Percentiles rank a stretch among this genome's conserved stretches.
phyloP scores from a whole-genome alignment of 75 land plant species.

The Picea glauca region DNA sequence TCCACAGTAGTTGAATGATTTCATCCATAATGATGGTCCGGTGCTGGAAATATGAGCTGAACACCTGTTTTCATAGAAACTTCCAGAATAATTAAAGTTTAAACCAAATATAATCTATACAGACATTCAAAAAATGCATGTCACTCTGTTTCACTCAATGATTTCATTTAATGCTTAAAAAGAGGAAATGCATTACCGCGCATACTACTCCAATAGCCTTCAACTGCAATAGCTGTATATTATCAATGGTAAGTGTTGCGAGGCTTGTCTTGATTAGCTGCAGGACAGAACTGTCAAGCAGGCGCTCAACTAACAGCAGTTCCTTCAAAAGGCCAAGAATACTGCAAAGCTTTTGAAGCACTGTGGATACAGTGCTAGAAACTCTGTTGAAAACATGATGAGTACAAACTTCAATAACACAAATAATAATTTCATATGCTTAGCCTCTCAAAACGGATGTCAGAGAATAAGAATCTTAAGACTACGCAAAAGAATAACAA shows the following conservation, averaged over 20 bases:
- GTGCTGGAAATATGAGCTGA: conserved; percentile 74
- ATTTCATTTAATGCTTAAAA: conserved; percentile 1
- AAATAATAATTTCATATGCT: not conserved
- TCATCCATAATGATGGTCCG: conserved; percentile 80
- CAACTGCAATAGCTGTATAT: conserved; percentile 91
- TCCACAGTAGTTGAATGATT: conserved; percentile 70
- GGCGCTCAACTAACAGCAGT: conserved; percentile 60
- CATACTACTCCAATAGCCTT: conserved; percentile 82
- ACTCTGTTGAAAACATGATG: conserved; percentile 40
- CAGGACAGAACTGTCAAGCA: conserved; percentile 86
- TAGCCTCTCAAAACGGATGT: not conserved
- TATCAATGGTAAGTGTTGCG: conserved; percentile 80
- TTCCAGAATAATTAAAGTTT: conserved; percentile 3
- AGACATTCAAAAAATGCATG: conserved; percentile 13
- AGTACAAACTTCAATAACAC: not conserved
- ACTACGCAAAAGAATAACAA: not conserved
- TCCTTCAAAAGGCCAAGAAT: conserved; percentile 80
- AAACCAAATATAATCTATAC: not conserved
- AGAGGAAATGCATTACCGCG: conserved; percentile 53
- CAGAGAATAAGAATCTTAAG: not conserved
- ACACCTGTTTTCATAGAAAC: conserved; percentile 52
- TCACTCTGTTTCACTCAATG: not conserved
- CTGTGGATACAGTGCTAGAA: conserved; percentile 53
- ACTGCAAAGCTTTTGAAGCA: conserved; percentile 87
- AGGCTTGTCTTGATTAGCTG: conserved; percentile 87